Conservation (phyloP, 306 rosid genomes). For the Malus sylvestris region DNA sequence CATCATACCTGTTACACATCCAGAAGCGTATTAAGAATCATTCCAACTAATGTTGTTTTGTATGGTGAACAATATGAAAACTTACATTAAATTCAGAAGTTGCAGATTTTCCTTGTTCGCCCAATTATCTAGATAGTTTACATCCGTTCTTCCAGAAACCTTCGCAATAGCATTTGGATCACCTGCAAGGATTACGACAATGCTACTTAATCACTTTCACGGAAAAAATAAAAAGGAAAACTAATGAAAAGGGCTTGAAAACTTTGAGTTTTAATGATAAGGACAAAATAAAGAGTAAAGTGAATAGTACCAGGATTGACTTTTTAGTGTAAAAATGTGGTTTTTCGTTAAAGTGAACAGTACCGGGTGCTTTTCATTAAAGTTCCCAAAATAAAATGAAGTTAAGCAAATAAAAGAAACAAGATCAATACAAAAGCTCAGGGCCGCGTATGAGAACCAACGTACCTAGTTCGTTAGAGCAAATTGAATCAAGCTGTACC, state of each 20-base stretch:
- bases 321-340: no score
- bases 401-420: background rate
- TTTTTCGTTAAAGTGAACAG: no score
- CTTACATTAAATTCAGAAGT: slow-evolving; percentile 73
- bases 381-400: background rate
- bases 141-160: slow-evolving; percentile 64
- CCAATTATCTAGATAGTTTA: slow-evolving; percentile 49
- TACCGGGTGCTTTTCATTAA: no score
- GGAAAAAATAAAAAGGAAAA: background rate
- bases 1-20: slow-evolving; percentile 57
- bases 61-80: slow-evolving; percentile 4
- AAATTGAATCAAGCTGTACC: slow-evolving; percentile 89
- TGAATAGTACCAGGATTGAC: no score
- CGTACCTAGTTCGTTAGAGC: slow-evolving; percentile 81
- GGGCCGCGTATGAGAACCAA: background rate
- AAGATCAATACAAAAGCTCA: background rate
- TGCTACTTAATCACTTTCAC: slow-evolving; percentile 8
- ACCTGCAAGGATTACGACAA: slow-evolving; percentile 44
- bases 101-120: slow-evolving; percentile 47
- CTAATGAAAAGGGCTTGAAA: no score
- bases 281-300: no score
- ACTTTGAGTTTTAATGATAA: no score
- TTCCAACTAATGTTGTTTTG: background rate
- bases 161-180: slow-evolving; percentile 56
- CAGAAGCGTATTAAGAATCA: slow-evolving; percentile 5